Base-by-base conservation (phyloP, 2,329 filamentous ascomycete species). In the Botrytis hyacinthi region DNA sequence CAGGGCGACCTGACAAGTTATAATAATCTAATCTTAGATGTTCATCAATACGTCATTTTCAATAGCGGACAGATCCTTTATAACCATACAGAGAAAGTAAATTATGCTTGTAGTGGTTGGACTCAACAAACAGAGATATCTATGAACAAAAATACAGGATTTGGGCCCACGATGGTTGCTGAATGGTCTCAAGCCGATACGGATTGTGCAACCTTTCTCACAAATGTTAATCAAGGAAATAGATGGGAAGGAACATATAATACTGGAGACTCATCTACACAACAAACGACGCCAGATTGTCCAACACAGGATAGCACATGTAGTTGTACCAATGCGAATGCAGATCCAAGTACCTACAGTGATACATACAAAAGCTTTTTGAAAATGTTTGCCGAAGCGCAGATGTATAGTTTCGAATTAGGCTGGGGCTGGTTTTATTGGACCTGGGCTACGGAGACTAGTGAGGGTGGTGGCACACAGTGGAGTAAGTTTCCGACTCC, bases 381-480 rank as follows among this genome's bases (percentile, higher is more conserved):
- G 76, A 88, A 89, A 76, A 93, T 93, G 83, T 98, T 98, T 83
- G 96, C 96, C 9, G 92, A 97, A 83, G 96, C 95, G 71, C 96
- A 99, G 84, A 99, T 99, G 93, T 87, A 91, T 78, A 93, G 91
- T 74, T 99, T 98, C 80, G 95, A 98, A 83, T 90, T 91, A 76
- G 94, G 93, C 9, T 96, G 93, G 91, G 96, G 96, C 67, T 99
- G 96, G 96, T 98, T 97, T 84, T 99, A 99, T 84, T 99, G 96
- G 96, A 98, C 95, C 48, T 97, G 96, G 95, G 89, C 94, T 83
- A 97, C 95, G 44, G 95, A 98, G 85, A 87, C 84, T 76, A 91
- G 92, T 67, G 22, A 73, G 26, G 71, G 71, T 12, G 71, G 71
- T 51, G 71, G 71, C 9, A 86, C 90, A 74, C 94, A 98, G 84